Evolutionary conservation across 2,329 filamentous ascomycete species (phyloP), one percentile per base, ranked within the genome.

Genomic region (Ampelomyces quisqualis): DNA sequence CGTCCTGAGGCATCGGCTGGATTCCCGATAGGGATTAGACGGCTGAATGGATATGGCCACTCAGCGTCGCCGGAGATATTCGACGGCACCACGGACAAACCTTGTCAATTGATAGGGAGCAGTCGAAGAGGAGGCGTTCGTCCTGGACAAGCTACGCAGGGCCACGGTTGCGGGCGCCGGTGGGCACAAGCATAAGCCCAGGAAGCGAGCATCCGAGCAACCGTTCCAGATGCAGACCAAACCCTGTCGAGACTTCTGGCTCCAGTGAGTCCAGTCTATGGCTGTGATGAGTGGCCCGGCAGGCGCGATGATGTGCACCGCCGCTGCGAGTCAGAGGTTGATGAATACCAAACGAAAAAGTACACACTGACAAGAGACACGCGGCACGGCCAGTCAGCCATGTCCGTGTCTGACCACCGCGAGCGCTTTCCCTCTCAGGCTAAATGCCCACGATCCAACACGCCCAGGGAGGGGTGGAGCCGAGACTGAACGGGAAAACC

Each of bases 21-120:
- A 50, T 43, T 53, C 57, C 60, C 60, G 64, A 68, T 67, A 60
- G 60, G 58, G 54, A 65, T 56, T 54, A 55, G 56, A 62, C 61
- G 63, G 61, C 60, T 62, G 57, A 64, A 63, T 57, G 34, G 10
- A 21, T n/a, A 34, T 46, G 43, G 48, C 64, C 64, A 67, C 40
- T 67, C 53, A 61, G 32, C 23, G 51, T 29, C 21, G 31, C 41
- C 64, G 64, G 64, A 67, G 58, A 60, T 57, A 57, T 59, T 59
- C 49, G 40, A 50, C 39, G n/a, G 49, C 48, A 51, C 47, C 43
- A 47, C 55, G 21, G 43, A 40, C 45, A 54, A 45, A 51, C 51
- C 50, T 51, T 42, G 42, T 45, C 13, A 31, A 41, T 49, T 56
- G 57, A 58, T 58, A 60, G 51, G 49, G 57, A 60, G 47, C 55